Base-by-base conservation (phyloP, 352 stramenopile genomes). In the Pythium pectinolyticum region DNA sequence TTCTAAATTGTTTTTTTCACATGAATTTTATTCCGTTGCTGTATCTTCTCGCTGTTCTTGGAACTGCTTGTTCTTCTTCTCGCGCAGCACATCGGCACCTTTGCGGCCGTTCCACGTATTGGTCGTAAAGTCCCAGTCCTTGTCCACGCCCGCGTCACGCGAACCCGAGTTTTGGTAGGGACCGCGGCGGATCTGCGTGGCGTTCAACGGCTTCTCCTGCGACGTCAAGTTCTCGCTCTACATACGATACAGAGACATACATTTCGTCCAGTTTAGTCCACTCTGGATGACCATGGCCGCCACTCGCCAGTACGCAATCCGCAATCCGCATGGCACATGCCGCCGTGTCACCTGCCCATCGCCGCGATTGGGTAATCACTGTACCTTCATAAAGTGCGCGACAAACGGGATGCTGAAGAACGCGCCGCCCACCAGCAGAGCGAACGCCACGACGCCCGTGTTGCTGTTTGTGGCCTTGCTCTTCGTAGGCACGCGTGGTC, bases 151-250 rank as follows among this genome's bases (percentile, higher is more conserved):
- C 5, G 79, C 82, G 60, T 96, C 87, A 32, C 74, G 75, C 20
- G 81, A 93, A 58, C 84, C 84, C 12, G 86, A 82, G 70, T 96
- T 96, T 20, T 87, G 67, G 71, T 95, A 96, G 20, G 74, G 75
- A 2, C 87, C 87, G 53, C 87, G 85, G 51, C 86, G 86, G 63
- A 92, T 86, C 73, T 91, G 79, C 25, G 78, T 80, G 28, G 77
- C 67, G 51, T 89, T 89, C 30, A 91, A 71, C 58, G 82, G 67
- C 46, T 86, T 75, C 56, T 85, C 67, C 41, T 79, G 76, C 39
- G 73, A 72, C 22, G 78, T 87, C 22, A 88, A 61, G 69, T 91
- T 91, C 46, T 83, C 70, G 28, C 34, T 54, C 80, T 91, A 39
- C 39, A 52, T 48, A n/a, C 66, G 30, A 24, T 31, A 45, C 32